Evolutionary conservation across 306 rosid genomes (phyloP), one percentile per base, ranked within the genome.

Genomic region (Neltuma alba): DNA sequence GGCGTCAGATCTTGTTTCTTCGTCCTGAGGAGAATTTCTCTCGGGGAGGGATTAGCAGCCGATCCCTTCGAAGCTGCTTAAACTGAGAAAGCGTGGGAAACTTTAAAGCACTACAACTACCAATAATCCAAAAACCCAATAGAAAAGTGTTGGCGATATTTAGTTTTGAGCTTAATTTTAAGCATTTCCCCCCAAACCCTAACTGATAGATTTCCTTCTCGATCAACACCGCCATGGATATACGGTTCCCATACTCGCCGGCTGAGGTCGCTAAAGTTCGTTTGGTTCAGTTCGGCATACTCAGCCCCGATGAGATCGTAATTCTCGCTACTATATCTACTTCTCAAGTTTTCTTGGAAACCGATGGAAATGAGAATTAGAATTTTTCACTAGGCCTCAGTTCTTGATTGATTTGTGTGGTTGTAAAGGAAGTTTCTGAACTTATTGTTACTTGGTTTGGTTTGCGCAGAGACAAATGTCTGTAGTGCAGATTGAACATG

Each of bases 401-500:
- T 13, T 23, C 28, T 28, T 70, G 60, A 42, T 41, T 41, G 23
- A 42, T 23, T 42, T 45, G 13, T 25, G 57, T 42, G 67, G 37
- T 27, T 44, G 74, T 44, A 9, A 42, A 44, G 30, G 58, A 42
- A 55, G 60, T 63, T 27, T 78, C 21, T 74, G 62, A 84, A 50
- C 78, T 18, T 20, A 1, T 20, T 55, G 25, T 36, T 36, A 6
- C 14, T 36, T 13, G 45, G 21, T 40, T 83, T 83, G 78, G 64
- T 61, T 77, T 81, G 89, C 97, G 89, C 98, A 95, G 99, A 87
- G 99, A 81, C 99, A 95, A 90, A 93, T 95, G 99, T 93, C 99
- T 23, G 98, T 91, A 6, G 96, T 95, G 76, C 97, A 90, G 89
- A 90, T 95, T 74, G 98, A 93, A 86, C 96, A 93, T 41, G 85